Percentiles rank a stretch among this genome's conserved stretches.
Evolutionary conservation across 164 flowering plant genomes (phyloP).

Genomic region (Annona squamosa): DNA sequence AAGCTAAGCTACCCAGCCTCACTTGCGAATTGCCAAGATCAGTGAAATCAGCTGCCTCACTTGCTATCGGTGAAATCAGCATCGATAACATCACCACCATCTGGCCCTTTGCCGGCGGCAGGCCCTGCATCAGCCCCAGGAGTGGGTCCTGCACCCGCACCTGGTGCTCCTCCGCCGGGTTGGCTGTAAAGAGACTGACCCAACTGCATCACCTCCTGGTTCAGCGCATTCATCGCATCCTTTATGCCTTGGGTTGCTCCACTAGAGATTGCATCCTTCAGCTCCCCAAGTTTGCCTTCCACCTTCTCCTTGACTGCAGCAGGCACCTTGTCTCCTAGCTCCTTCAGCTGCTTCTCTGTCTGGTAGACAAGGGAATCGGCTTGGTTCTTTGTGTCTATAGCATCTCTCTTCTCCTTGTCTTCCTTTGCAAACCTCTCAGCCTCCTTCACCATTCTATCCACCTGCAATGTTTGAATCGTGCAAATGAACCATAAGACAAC

Average conservation of each 20-base stretch:
- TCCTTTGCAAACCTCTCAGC: slow-evolving; percentile 67
- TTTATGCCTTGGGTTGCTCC: slow-evolving; percentile 62
- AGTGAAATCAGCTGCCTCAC: neutral
- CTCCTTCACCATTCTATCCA: slow-evolving; percentile 63
- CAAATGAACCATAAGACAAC: too few relatives aligned
- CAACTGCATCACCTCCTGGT: slow-evolving; percentile 76
- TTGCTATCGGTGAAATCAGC: slow-evolving; percentile 21
- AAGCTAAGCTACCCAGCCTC: neutral
- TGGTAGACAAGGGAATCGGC: slow-evolving; percentile 73
- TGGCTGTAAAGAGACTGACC: slow-evolving; percentile 72
- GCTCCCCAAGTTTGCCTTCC: slow-evolving; percentile 51
- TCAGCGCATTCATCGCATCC: slow-evolving; percentile 65
- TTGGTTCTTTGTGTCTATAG: slow-evolving; percentile 77
- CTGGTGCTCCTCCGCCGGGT: slow-evolving; percentile 36
- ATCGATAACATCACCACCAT: slow-evolving; percentile 65
- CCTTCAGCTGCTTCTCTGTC: slow-evolving; percentile 76
- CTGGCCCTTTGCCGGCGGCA: slow-evolving; percentile 23
- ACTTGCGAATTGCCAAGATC: neutral
- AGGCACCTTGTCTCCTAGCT: slow-evolving; percentile 71
- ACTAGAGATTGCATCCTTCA: slow-evolving; percentile 53
- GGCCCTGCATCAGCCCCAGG: slow-evolving; percentile 37
- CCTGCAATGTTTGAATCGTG: slow-evolving; percentile 25
- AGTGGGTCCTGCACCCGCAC: slow-evolving; percentile 34
- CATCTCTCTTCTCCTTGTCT: slow-evolving; percentile 79
- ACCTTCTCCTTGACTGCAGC: slow-evolving; percentile 61